phyloP scores from a whole-genome alignment of 257 asterid species.

The Thymus mandschuricus region DNA sequence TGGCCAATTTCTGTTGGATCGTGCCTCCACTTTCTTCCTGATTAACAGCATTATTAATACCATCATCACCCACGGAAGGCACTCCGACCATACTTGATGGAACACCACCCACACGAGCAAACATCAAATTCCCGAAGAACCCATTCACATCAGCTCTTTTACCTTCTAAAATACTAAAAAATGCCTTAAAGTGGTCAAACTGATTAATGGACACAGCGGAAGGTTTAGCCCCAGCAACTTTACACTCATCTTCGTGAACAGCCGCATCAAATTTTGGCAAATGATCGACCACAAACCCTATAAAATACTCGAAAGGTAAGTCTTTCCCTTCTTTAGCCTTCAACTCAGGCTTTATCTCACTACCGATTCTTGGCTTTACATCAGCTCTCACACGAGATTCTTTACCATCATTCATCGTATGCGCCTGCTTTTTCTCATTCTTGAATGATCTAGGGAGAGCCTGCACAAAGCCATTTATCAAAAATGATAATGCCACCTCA shows the following conservation, averaged over 20 bases:
- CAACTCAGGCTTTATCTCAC: constrained; percentile 45
- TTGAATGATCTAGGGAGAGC: constrained; percentile 70
- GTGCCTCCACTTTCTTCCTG: constrained; percentile 64
- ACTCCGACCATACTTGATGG: constrained; percentile 82
- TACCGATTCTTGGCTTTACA: constrained; percentile 31
- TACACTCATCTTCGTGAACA: constrained; percentile 51
- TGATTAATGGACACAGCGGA: constrained; percentile 38
- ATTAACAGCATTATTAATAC: constrained; percentile 49
- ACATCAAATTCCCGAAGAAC: constrained; percentile 72
- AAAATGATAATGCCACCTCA: constrained; percentile 62
- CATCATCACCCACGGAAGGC: constrained; percentile 59
- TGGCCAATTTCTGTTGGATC: constrained; percentile 56
- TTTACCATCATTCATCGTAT: constrained; percentile 41
- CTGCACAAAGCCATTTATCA: constrained; percentile 71
- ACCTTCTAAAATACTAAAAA: constrained; percentile 70
- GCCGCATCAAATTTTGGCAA: constrained; percentile 65
- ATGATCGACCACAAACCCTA: constrained; percentile 79
- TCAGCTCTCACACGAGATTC: constrained; percentile 36
- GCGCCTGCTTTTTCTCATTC: constrained; percentile 56
- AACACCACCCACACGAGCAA: constrained; percentile 95
- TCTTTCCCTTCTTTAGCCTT: constrained; percentile 57
- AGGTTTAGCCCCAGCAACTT: constrained; percentile 36
- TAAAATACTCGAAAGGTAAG: constrained; percentile 62
- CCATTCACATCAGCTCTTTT: constrained; percentile 85
- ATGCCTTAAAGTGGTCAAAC: constrained; percentile 62